phyloP scores from a whole-genome alignment of 2,329 filamentous ascomycete genomes.

The Tolypocladium sp. region DNA sequence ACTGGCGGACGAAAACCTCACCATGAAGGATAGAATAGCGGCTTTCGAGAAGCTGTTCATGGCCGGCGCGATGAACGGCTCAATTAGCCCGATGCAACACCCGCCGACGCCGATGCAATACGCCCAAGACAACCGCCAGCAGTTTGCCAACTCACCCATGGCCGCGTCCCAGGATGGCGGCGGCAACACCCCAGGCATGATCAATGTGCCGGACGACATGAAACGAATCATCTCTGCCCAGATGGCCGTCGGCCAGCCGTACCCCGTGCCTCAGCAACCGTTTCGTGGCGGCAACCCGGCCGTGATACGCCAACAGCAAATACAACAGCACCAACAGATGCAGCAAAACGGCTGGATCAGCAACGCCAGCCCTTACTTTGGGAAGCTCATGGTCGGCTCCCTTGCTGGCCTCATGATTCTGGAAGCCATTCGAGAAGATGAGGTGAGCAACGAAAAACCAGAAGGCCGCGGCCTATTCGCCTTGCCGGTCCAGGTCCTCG shows the following conservation, averaged over 20 bases:
- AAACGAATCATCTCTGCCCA: slow-evolving; percentile 52
- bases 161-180: slow-evolving; percentile 26
- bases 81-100: slow-evolving; percentile 45
- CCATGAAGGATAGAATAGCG: slow-evolving; percentile 68
- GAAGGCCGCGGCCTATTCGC: slow-evolving; percentile 59
- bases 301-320: slow-evolving; percentile 45
- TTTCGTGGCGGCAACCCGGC: slow-evolving; percentile 34
- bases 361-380: slow-evolving; percentile 45
- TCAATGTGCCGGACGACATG: slow-evolving; percentile 58
- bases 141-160: slow-evolving; percentile 36
- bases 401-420: slow-evolving; percentile 87
- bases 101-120: slow-evolving; percentile 45
- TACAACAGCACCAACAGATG: slow-evolving; percentile 41
- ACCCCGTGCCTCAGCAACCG: slow-evolving; percentile 37
- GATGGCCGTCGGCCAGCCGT: slow-evolving; percentile 44
- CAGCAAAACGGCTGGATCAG: slow-evolving; percentile 46
- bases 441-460: slow-evolving; percentile 54
- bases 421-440: slow-evolving; percentile 64
- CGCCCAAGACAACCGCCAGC: slow-evolving; percentile 29
- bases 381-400: slow-evolving; percentile 86
- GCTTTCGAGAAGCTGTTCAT: slow-evolving; percentile 73
- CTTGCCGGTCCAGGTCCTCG: slow-evolving; percentile 50
- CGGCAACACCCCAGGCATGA: slow-evolving; percentile 46
- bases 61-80: slow-evolving; percentile 59
- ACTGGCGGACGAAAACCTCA: slow-evolving; percentile 70